Evolutionary conservation across 2,329 filamentous ascomycete genomes (phyloP).

Genomic region (Orbilia oligospora): DNA sequence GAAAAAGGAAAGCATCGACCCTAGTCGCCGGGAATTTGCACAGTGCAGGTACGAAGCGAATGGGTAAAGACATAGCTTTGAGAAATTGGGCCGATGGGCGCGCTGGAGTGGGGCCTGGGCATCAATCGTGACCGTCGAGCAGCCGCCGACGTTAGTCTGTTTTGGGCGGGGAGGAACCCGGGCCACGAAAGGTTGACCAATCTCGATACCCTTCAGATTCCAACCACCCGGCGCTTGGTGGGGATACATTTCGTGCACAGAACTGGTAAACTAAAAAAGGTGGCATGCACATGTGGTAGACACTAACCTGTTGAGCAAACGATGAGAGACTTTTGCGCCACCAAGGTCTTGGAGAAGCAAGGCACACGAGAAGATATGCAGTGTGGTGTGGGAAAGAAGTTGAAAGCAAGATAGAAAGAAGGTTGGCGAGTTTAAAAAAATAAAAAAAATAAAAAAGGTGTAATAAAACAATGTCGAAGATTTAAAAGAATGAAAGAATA

Average conservation of each 20-base stretch:
- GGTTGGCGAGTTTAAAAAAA: constrained; percentile 51
- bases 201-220: constrained; percentile 27
- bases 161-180: constrained; percentile 32
- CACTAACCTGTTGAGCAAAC: constrained; percentile 48
- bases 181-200: constrained; percentile 13
- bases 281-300: constrained; percentile 10
- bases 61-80: constrained; percentile 29
- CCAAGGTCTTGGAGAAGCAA: constrained; percentile 23
- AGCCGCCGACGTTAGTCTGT: constrained; percentile 56
- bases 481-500: constrained; percentile 61
- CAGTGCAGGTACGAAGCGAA: constrained; percentile 45
- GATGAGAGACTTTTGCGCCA: constrained; percentile 47
- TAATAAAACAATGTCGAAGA: constrained; percentile 40
- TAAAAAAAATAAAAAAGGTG: constrained; percentile 34
- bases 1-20: constrained; percentile 30
- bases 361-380: constrained; percentile 19
- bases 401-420: constrained; percentile 29
- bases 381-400: constrained; percentile 16
- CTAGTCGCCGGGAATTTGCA: constrained; percentile 52
- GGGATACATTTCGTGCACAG: constrained; percentile 25
- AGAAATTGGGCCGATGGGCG: constrained; percentile 33
- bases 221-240: constrained; percentile 54
- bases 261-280: constrained; percentile 17
- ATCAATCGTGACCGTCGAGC: constrained; percentile 48
- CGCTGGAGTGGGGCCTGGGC: constrained; percentile 37